Evolutionary conservation across 2,329 filamentous ascomycete species (phyloP).

Genomic region (Colletotrichum sp.): DNA sequence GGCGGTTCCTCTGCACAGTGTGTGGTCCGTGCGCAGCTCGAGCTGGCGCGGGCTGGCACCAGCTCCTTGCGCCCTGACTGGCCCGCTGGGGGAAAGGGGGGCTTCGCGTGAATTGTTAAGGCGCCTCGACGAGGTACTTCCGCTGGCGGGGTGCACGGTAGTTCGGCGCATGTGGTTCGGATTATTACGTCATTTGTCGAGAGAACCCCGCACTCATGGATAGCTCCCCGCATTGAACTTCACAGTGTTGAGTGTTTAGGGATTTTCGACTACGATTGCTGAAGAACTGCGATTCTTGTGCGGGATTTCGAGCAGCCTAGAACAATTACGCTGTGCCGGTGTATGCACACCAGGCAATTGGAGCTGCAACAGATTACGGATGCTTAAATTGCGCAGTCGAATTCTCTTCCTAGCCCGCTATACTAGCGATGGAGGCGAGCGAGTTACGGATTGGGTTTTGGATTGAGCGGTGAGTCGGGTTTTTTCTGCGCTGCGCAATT

Average conservation of each 20-base stretch:
- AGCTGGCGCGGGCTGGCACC: background rate
- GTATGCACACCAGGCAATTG: background rate
- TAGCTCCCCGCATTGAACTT: background rate
- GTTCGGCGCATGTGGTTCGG: background rate
- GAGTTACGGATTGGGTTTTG: constrained; percentile 8
- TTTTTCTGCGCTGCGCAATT: background rate
- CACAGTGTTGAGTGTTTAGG: background rate
- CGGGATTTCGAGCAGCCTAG: background rate
- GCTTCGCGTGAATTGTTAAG: background rate
- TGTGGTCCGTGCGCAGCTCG: background rate
- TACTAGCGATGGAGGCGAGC: constrained; percentile 4
- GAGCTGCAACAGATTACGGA: background rate
- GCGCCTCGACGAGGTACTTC: background rate
- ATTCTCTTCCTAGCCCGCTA: too few relatives aligned
- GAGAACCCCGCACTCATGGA: constrained; percentile 7
- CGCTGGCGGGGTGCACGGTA: background rate
- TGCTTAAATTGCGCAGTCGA: background rate
- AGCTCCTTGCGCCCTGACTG: background rate
- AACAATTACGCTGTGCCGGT: background rate
- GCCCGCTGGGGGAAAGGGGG: background rate
- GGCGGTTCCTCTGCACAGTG: background rate
- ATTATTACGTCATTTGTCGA: constrained; percentile 4
- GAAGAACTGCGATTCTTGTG: background rate
- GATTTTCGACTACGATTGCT: background rate
- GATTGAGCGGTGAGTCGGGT: constrained; percentile 6